Evolutionary conservation across 306 rosid species (phyloP).

Genomic region (Rubus parviflorus): DNA sequence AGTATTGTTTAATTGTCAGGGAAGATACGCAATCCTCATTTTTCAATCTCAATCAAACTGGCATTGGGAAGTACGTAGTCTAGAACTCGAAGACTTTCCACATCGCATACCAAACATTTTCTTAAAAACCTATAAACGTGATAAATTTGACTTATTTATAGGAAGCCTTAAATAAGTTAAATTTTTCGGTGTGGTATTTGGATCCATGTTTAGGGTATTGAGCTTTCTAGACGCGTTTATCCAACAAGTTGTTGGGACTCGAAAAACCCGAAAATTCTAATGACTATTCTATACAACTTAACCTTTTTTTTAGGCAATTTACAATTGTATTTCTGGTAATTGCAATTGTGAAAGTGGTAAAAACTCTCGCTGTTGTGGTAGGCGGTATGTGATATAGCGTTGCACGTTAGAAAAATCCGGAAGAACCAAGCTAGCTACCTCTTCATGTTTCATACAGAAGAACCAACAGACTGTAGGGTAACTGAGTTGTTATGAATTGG

Average conservation of each 20-base stretch:
- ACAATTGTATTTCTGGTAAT: no score
- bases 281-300: no score
- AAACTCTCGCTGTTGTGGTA: no score
- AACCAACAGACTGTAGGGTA: neutral
- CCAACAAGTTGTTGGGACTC: no score
- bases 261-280: no score
- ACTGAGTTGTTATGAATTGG: neutral
- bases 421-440: no score
- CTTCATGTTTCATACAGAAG: neutral
- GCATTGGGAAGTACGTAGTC: neutral
- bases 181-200: neutral
- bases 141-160: neutral
- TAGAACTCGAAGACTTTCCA: neutral
- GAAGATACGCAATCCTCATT: neutral
- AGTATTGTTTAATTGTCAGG: neutral
- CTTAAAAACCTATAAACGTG: neutral
- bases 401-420: no score
- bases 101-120: neutral
- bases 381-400: no score
- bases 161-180: neutral
- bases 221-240: neutral
- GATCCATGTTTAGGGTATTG: neutral
- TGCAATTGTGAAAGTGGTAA: no score
- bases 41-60: neutral
- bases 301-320: no score